Evolutionary conservation across 2,329 filamentous ascomycete species (phyloP).

Genomic region (Hysterium pulicare): DNA sequence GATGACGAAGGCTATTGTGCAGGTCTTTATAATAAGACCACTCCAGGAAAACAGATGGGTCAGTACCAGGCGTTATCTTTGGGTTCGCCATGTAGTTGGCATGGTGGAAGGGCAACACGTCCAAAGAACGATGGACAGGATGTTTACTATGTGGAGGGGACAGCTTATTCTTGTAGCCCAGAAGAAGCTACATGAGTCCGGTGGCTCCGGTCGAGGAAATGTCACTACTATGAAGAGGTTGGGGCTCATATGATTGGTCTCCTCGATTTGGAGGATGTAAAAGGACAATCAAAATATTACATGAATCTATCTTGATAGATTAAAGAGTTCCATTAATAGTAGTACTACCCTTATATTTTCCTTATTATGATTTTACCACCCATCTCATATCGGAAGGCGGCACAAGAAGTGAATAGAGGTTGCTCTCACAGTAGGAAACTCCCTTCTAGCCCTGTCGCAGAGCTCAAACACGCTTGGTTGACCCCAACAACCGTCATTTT

Average conservation of each 20-base stretch:
- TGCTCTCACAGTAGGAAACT: too few relatives aligned
- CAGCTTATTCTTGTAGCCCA: slow-evolving; percentile 25
- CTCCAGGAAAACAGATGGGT: slow-evolving; percentile 27
- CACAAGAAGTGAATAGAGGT: too few relatives aligned
- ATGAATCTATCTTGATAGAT: too few relatives aligned
- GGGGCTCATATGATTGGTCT: slow-evolving; percentile 17
- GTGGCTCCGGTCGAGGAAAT: slow-evolving; percentile 15
- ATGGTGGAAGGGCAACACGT: slow-evolving; percentile 25
- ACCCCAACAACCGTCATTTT: too few relatives aligned
- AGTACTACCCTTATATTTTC: too few relatives aligned
- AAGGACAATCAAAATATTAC: too few relatives aligned
- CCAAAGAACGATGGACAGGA: slow-evolving; percentile 24
- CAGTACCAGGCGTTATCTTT: slow-evolving; percentile 23
- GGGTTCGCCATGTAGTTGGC: slow-evolving; percentile 28
- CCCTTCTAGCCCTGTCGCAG: too few relatives aligned
- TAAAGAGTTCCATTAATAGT: too few relatives aligned
- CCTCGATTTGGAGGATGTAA: neutral
- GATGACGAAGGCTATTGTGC: slow-evolving; percentile 28
- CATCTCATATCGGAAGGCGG: too few relatives aligned
- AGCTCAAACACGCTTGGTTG: too few relatives aligned
- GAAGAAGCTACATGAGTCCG: slow-evolving; percentile 11
- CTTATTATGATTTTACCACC: too few relatives aligned
- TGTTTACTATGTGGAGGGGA: slow-evolving; percentile 27
- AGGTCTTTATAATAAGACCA: slow-evolving; percentile 21
- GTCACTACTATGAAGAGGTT: slow-evolving; percentile 28